Base-by-base conservation (phyloP, 306 rosid species). In the Malus sylvestris region DNA sequence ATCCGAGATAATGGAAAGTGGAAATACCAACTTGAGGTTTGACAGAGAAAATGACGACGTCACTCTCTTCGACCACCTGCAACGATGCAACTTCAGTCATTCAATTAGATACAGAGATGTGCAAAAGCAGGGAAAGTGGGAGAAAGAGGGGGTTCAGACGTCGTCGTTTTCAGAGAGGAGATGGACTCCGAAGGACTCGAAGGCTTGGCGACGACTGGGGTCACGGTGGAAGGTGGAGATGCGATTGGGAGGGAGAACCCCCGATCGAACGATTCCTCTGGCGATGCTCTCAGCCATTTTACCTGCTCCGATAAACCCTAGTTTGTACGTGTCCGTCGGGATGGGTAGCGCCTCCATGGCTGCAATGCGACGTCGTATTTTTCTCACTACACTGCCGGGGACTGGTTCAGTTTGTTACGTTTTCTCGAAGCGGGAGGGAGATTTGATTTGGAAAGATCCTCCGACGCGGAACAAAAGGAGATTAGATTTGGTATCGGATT, bases 271-370 rank as follows among this genome's bases (percentile, higher is more conserved):
- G 53, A 89, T 91, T 27, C 99, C 98, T 67, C 83, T 80, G 65
- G 97, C 93, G 27, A 92, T 88, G 81, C 90, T 91, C 85, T 96
- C 99, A 15, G 99, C 99, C 99, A 96, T 89, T 88, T 93, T 96
- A 6, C 99, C 99, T 4, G 98, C 98, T 82, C 97, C 99, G 84
- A 96, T 84, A 73, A 96, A 93, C 27, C 99, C 99, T 10, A 93
- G 75, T 61, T 82, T 92, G 82, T 85, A 91, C 32, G 85, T 79
- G 38, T 91, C 93, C 40, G 74, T 20, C 32, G 93, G 87, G 75
- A 92, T 92, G 5, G 96, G 87, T 61, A 86, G 13, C 13, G 83
- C 73, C 81, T 96, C 98, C 85, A 82, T 77, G 44, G 44, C 33
- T 23, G 32, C 68, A 25, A 61, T 61, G 66, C 66, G 38, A 27